These are phyloP conservation scores for Phoma herbarum DNA, from an alignment of 2,329 filamentous ascomycete species.

Conservation along the genomic window DNA sequence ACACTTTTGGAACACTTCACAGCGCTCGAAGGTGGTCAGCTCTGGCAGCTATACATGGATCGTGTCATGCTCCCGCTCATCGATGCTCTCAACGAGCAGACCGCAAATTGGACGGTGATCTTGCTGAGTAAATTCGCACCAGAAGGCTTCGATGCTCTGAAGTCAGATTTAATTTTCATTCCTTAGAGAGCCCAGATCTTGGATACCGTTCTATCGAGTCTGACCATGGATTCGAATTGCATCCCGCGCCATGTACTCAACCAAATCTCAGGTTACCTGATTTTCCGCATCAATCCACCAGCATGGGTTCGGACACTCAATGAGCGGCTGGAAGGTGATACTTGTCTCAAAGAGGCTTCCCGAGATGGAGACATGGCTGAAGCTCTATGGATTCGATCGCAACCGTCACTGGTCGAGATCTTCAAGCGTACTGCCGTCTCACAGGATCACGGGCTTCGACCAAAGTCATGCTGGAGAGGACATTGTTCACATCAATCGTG, in stretches of 20 bases:
- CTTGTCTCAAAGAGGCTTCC: slow-evolving; percentile 5
- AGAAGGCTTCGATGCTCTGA: slow-evolving; percentile 3
- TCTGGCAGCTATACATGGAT: slow-evolving; percentile 1
- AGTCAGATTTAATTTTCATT: slow-evolving; percentile 22
- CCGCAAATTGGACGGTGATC: slow-evolving; percentile 30
- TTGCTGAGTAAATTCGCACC: slow-evolving; percentile 39
- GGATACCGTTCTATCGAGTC: slow-evolving; percentile 11
- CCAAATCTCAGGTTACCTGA: slow-evolving; percentile 22
- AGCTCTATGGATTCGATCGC: slow-evolving; percentile 28
- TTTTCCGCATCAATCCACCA: not conserved
- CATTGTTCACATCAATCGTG: slow-evolving; percentile 21
- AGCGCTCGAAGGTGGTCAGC: not conserved
- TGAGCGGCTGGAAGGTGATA: not conserved
- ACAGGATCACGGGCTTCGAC: slow-evolving; percentile 11
- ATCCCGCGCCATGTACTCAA: slow-evolving; percentile 36
- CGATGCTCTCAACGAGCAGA: slow-evolving; percentile 26
- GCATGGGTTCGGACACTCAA: not conserved
- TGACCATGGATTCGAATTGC: not conserved
- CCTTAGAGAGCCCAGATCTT: slow-evolving; percentile 21
- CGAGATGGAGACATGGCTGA: slow-evolving; percentile 36
- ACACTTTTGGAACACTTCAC: slow-evolving; percentile 7
- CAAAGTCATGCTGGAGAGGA: not conserved
- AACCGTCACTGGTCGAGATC: not conserved
- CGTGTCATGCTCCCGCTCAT: slow-evolving; percentile 38
- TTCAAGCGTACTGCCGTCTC: not conserved